Conservation (phyloP, 176 grass and related monocot species). For the Pontederia crassipes region DNA sequence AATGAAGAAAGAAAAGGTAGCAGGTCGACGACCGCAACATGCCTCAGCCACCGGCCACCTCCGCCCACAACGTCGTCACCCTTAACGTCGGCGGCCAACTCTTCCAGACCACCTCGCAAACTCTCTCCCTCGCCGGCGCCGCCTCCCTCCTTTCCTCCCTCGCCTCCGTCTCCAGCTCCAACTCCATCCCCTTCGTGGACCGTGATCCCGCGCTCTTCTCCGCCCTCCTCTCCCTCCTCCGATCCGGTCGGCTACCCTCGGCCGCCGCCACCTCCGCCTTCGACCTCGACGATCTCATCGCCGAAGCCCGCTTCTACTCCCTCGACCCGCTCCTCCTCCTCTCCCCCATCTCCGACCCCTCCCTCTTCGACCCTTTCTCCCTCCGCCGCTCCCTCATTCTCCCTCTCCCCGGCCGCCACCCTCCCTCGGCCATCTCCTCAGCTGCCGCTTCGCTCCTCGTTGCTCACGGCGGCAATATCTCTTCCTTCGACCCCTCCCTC, state of each 20-base stretch:
- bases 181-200: conserved; percentile 1
- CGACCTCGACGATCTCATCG: too few species aligned
- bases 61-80: conserved; percentile 24
- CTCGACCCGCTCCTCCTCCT: too few species aligned
- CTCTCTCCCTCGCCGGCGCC: conserved; percentile 42
- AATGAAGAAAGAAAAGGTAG: too few species aligned
- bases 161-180: conserved; percentile 6
- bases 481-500: conserved; percentile 40
- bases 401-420: conserved; percentile 33
- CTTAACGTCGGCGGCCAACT: conserved; percentile 63
- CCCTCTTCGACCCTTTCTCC: conserved; percentile 31
- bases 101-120: conserved; percentile 51
- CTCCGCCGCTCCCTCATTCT: conserved; percentile 30
- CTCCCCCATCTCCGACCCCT: conserved; percentile 12
- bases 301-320: too few species aligned
- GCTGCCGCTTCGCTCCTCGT: conserved; percentile 30
- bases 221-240: too few species aligned
- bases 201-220: too few species aligned
- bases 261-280: too few species aligned
- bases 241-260: too few species aligned
- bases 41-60: too few species aligned
- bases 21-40: too few species aligned
- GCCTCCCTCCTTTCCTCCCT: conserved; percentile 37
- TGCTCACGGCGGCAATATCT: conserved; percentile 57
- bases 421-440: conserved; percentile 27